Evolutionary conservation across 2,329 filamentous ascomycete genomes (phyloP).

Genomic region (Tolypocladium ophioglossoides): DNA sequence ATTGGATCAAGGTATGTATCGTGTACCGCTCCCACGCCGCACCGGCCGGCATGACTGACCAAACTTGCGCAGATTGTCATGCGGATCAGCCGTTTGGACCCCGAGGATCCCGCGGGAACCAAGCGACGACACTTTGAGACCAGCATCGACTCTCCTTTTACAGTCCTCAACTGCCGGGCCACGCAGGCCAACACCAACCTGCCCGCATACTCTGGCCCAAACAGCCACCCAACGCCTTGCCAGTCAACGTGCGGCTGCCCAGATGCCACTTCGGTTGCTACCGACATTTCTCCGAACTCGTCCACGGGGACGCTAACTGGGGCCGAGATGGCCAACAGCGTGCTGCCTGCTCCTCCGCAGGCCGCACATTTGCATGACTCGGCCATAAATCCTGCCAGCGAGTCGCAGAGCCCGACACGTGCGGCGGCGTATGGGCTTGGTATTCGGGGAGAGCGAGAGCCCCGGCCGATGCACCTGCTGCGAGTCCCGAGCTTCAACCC

Average conservation of each 20-base stretch:
- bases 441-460: constrained; percentile 21
- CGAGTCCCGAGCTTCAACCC: constrained; percentile 80
- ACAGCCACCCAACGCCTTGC: constrained; percentile 33
- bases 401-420: constrained; percentile 7
- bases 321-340: constrained; percentile 21
- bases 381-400: constrained; percentile 19
- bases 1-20: constrained; percentile 77
- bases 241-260: constrained; percentile 44
- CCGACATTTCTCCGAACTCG: constrained; percentile 60
- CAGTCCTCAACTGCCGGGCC: constrained; percentile 86
- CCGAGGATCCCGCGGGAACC: constrained; percentile 56
- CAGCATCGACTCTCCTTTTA: constrained; percentile 91
- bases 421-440: constrained; percentile 3
- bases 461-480: constrained; percentile 74
- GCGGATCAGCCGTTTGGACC: constrained; percentile 76
- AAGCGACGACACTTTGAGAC: constrained; percentile 90
- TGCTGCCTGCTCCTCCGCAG: constrained; percentile 39
- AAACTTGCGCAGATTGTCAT: constrained; percentile 61
- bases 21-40: background rate
- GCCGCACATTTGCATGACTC: constrained; percentile 39
- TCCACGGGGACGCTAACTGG: constrained; percentile 38
- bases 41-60: constrained; percentile 3
- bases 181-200: constrained; percentile 81
- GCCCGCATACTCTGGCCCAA: constrained; percentile 59
- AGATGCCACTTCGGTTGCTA: constrained; percentile 36